phyloP scores from a whole-genome alignment of 768 basidiomycete genomes.

The Psilocybe sp. region DNA sequence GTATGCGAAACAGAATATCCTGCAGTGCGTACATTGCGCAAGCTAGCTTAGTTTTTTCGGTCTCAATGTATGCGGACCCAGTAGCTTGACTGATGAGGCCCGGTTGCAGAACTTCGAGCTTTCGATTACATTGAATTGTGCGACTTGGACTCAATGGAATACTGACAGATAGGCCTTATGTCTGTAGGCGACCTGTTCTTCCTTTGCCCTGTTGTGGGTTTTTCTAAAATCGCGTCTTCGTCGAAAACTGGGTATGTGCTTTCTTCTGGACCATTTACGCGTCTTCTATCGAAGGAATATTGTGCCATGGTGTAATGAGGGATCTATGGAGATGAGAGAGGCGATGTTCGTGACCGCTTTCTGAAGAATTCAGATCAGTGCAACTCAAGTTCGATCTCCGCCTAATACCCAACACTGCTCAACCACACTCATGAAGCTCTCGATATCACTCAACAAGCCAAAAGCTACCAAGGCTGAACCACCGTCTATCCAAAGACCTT shows the following conservation, averaged over 20 bases:
- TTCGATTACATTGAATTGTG: conserved; percentile 8
- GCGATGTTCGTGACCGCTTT: too few relatives aligned
- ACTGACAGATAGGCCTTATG: conserved; percentile 84
- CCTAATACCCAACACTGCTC: conserved; percentile 28
- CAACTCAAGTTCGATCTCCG: conserved; percentile 21
- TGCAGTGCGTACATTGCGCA: conserved; percentile 83
- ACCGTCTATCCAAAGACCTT: conserved; percentile 50
- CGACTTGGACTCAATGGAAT: conserved; percentile 5
- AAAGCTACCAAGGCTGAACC: conserved; percentile 43
- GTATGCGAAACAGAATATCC: neutral
- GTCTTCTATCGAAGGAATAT: conserved; percentile 74
- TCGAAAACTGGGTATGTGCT: conserved; percentile 66
- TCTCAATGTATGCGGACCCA: conserved; percentile 96
- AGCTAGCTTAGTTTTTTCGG: conserved; percentile 86
- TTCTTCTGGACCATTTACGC: conserved; percentile 89
- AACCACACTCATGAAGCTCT: conserved; percentile 70
- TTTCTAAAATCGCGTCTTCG: conserved; percentile 27
- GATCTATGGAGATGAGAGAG: neutral
- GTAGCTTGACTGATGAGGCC: conserved; percentile 92
- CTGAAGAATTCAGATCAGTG: conserved; percentile 2
- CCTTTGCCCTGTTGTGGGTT: conserved; percentile 37
- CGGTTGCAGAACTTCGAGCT: conserved; percentile 72
- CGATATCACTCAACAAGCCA: conserved; percentile 77
- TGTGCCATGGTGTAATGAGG: conserved; percentile 39
- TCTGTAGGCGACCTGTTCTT: conserved; percentile 54